Evolutionary conservation across 352 stramenopile species (phyloP).

Genomic region (Globisporangium paroecandrum): DNA sequence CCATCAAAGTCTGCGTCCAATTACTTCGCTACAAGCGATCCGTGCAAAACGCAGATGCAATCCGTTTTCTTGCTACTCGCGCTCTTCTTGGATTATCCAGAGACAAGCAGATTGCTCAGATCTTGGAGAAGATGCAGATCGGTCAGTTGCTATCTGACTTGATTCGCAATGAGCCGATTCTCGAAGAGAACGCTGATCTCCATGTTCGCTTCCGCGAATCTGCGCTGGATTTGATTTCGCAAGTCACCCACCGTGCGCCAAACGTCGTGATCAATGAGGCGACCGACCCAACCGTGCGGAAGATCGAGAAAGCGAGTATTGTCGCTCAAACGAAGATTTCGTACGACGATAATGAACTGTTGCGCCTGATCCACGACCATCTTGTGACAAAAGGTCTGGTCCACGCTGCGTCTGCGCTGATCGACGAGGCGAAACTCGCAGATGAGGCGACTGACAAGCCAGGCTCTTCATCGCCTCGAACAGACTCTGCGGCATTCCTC

Average conservation of each 20-base stretch:
- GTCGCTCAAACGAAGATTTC: conserved; percentile 85
- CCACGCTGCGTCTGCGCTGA: conserved; percentile 45
- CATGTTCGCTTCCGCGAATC: conserved; percentile 85
- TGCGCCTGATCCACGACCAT: conserved; percentile 82
- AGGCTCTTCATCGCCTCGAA: conserved; percentile 13
- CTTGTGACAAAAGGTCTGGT: conserved; percentile 72
- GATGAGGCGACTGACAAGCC: conserved; percentile 14
- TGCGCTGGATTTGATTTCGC: conserved; percentile 85
- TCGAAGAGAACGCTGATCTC: conserved; percentile 83
- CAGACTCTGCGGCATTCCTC: conserved; percentile 9
- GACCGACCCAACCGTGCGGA: conserved; percentile 80
- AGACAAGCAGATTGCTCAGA: conserved; percentile 86
- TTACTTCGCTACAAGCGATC: conserved; percentile 86
- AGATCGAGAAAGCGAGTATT: conserved; percentile 89
- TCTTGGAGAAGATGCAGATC: conserved; percentile 89
- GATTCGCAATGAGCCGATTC: conserved; percentile 78
- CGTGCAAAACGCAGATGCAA: conserved; percentile 82
- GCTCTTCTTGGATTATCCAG: conserved; percentile 78
- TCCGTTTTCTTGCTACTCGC: conserved; percentile 79
- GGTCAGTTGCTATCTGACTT: conserved; percentile 83
- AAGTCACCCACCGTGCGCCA: conserved; percentile 78
- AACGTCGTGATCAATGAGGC: conserved; percentile 86
- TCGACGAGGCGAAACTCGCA: conserved; percentile 45
- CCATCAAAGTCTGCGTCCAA: conserved; percentile 86
- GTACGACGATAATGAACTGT: conserved; percentile 79